Conservation (phyloP, 73 alveolate genomes). For the Paramecium sexaurelia region DNA sequence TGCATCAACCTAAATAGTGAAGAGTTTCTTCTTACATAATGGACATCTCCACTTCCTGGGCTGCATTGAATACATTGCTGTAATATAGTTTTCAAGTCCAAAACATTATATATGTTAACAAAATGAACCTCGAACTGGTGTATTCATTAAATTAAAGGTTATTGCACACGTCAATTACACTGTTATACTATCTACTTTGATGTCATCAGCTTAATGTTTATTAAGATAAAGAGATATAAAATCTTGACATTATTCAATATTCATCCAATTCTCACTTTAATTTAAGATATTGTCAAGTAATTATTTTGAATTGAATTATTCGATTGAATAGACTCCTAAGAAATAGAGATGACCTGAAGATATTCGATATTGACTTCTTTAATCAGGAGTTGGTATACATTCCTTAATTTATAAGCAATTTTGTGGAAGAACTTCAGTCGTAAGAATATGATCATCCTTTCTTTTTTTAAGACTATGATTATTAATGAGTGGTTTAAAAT, state of each 20-base stretch:
- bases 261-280: slow-evolving; percentile 18
- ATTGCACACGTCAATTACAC: slow-evolving; percentile 1
- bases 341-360: background rate
- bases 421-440: background rate
- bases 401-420: slow-evolving; percentile 32
- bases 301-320: background rate
- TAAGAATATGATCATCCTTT: background rate
- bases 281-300: background rate
- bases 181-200: background rate
- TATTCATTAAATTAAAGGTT: background rate
- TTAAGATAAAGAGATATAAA: background rate
- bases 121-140: slow-evolving; percentile 24
- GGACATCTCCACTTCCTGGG: slow-evolving; percentile 71
- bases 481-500: slow-evolving; percentile 1
- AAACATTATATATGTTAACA: slow-evolving; percentile 44
- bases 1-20: slow-evolving; percentile 47
- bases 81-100: slow-evolving; percentile 38
- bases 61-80: background rate
- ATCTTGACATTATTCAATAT: slow-evolving; percentile 1
- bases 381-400: background rate
- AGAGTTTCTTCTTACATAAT: slow-evolving; percentile 46
- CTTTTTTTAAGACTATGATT: slow-evolving; percentile 33
- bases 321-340: background rate
- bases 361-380: background rate
- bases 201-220: slow-evolving; percentile 10